phyloP scores from a whole-genome alignment of 73 alveolate genomes.

The Paramecium pentaurelia region DNA sequence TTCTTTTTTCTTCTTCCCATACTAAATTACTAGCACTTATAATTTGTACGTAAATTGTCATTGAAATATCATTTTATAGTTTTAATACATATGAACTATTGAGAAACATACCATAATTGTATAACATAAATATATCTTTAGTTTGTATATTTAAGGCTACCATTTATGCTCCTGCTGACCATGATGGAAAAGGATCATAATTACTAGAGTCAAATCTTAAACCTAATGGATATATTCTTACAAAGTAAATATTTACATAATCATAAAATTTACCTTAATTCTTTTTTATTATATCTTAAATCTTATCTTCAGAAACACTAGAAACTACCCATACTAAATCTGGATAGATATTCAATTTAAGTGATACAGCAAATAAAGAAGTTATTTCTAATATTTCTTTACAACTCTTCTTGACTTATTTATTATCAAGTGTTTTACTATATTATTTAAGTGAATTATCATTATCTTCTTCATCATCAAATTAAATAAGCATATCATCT shows the following conservation, averaged over 20 bases:
- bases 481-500: background rate
- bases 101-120: constrained; percentile 77
- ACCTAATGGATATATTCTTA: constrained; percentile 91
- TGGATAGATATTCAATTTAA: background rate
- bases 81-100: constrained; percentile 61
- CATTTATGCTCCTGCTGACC: constrained; percentile 85
- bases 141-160: constrained; percentile 91
- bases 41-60: background rate
- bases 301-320: background rate
- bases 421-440: background rate
- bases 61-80: background rate
- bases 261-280: constrained; percentile 52
- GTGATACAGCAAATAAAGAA: background rate
- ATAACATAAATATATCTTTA: constrained; percentile 73
- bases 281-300: background rate
- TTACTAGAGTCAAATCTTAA: constrained; percentile 83
- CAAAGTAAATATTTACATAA: constrained; percentile 66
- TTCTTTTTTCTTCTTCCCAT: constrained; percentile 10
- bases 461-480: background rate
- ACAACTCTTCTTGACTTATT: background rate
- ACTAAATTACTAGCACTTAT: background rate
- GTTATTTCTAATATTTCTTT: constrained; percentile 10
- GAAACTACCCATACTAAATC: background rate
- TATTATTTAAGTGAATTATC: background rate
- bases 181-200: constrained; percentile 81